Conservation (phyloP, 78 protist genomes). For the Carpediemonas membranifera region DNA sequence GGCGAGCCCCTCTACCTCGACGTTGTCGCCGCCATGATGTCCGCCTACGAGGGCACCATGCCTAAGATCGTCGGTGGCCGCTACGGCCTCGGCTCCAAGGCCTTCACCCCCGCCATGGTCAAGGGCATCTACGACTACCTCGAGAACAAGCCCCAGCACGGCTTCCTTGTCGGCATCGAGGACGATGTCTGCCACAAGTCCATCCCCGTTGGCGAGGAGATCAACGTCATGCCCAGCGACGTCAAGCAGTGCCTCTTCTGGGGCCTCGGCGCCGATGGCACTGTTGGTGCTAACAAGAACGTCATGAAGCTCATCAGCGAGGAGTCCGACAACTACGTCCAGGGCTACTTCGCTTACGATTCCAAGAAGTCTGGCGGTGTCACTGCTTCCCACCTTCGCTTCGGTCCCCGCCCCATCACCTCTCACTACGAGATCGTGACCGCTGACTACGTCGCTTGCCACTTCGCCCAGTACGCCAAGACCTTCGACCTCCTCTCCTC, state of each 20-base stretch:
- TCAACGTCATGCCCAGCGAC: no score
- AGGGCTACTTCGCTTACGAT: conserved; percentile 54
- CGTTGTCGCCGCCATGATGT: conserved; percentile 32
- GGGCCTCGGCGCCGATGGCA: no score
- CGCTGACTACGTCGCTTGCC: conserved; percentile 60
- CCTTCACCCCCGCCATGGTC: no score
- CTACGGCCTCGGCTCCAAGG: conserved; percentile 26
- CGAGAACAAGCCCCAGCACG: conserved; percentile 29
- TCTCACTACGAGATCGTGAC: conserved; percentile 37
- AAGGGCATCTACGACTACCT: conserved; percentile 53
- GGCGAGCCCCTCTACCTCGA: conserved; percentile 60
- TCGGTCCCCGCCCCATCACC: conserved; percentile 32
- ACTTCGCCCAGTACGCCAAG: conserved; percentile 23
- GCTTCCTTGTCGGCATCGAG: conserved; percentile 47
- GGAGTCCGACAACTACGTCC: conserved; percentile 7
- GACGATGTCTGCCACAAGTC: conserved; percentile 54
- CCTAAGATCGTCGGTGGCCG: no score
- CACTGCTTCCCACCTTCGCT: no score
- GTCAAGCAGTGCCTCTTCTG: conserved; percentile 37
- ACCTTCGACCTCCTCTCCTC: conserved; percentile 25
- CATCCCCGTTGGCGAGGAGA: conserved; percentile 21
- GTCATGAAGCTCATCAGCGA: no score
- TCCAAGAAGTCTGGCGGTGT: conserved; percentile 49
- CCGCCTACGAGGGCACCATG: no score
- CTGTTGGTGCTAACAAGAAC: conserved; percentile 49